These are phyloP conservation scores for Phaeomoniella chlamydospora DNA, from an alignment of 2,329 filamentous ascomycete genomes.

Conservation along the genomic window DNA sequence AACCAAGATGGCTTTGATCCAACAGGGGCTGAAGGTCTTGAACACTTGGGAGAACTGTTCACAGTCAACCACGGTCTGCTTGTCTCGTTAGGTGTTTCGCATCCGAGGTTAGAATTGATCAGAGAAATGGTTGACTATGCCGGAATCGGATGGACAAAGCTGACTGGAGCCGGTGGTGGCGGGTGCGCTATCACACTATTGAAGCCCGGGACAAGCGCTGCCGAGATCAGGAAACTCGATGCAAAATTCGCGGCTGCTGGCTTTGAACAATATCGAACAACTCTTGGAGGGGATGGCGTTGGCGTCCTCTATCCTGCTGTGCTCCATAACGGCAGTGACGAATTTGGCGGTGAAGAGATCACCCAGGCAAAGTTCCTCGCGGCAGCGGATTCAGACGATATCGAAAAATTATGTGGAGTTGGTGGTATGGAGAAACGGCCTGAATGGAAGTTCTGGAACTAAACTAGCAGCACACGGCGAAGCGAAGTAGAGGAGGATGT, in stretches of 20 bases:
- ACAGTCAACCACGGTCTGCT: conserved; percentile 87
- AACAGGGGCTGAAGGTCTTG: conserved; percentile 47
- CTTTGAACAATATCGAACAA: conserved; percentile 77
- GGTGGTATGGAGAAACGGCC: conserved; percentile 54
- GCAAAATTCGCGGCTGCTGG: conserved; percentile 52
- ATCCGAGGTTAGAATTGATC: conserved; percentile 82
- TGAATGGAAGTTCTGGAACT: conserved; percentile 77
- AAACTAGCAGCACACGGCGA: too few species aligned
- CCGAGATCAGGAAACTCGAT: conserved; percentile 37
- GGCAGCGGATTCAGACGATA: conserved; percentile 68
- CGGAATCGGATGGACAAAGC: conserved; percentile 89
- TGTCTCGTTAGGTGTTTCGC: conserved; percentile 82
- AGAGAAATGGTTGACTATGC: conserved; percentile 81
- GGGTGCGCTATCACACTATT: conserved; percentile 90
- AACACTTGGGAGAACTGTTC: conserved; percentile 72
- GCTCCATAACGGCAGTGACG: conserved; percentile 68
- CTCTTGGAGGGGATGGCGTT: conserved; percentile 81
- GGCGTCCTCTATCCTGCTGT: conserved; percentile 90
- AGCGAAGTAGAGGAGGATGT: too few species aligned
- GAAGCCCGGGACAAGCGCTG: conserved; percentile 45
- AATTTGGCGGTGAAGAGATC: conserved; percentile 81
- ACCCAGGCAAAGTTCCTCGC: conserved; percentile 78
- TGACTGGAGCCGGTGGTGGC: conserved; percentile 89
- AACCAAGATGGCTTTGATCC: conserved; percentile 52
- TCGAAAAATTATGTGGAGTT: conserved; percentile 78